phyloP scores from a whole-genome alignment of 176 grass and related monocot species.

The Musa acuminata region DNA sequence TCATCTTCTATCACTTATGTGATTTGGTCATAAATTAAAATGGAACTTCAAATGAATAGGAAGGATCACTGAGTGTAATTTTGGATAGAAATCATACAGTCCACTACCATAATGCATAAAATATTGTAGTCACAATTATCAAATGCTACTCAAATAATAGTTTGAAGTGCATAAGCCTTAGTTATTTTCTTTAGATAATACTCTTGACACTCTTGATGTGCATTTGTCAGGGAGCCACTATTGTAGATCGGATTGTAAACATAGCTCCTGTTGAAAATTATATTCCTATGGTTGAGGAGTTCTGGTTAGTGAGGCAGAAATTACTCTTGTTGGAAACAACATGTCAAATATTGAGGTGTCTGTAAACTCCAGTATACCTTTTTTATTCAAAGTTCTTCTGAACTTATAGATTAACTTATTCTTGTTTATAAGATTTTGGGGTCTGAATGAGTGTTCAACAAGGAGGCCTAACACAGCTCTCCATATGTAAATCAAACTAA shows the following conservation, averaged over 20 bases:
- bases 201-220: background rate
- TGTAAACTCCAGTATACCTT: slow-evolving; percentile 5
- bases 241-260: background rate
- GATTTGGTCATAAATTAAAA: no score
- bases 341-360: slow-evolving; percentile 4
- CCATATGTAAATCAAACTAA: no score
- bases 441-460: background rate
- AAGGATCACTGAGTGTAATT: no score
- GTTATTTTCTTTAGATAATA: background rate
- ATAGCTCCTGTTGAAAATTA: slow-evolving; percentile 4
- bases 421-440: background rate
- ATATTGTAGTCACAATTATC: background rate
- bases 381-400: background rate
- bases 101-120: background rate
- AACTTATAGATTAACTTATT: background rate
- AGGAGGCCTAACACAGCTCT: no score
- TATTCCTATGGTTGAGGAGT: background rate
- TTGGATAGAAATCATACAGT: no score
- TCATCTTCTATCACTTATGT: no score
- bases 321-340: background rate
- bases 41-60: no score
- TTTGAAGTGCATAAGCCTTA: background rate
- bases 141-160: background rate
- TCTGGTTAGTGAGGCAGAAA: background rate
- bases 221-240: background rate